Base-by-base conservation (phyloP, 805 yeast species). In the Saccharomycopsis microspora region DNA sequence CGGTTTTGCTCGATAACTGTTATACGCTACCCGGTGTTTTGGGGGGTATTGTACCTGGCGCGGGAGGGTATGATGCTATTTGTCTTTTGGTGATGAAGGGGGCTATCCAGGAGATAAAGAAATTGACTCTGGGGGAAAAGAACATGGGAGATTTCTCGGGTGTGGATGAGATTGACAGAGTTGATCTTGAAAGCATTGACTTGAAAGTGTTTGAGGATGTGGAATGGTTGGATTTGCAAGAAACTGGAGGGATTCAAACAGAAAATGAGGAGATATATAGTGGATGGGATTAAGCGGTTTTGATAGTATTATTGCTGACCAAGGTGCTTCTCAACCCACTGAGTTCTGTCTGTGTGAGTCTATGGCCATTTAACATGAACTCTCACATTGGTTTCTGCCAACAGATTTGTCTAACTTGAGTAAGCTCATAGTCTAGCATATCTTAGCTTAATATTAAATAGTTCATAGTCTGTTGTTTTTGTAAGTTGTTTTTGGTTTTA, bases 21-120 rank as follows among this genome's bases (percentile, higher is more conserved):
- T 61, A 71, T 39, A 55, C 62, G 5, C 59, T 85, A 27, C 68
- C 67, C 0, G 98, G 98, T 10, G 93, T 87, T 32, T 56, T 90
- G 19, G 95, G 96, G 0, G 97, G 96, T n/a, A 89, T 93, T 34
- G 95, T 93, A 3, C 98, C 98, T 0, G 98, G 98, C 2, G 98
- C 98, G 0, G 98, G 98, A 31, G 98, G 98, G 0, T 84, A 80
- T 60, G 98, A 93, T 67, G 98, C 98, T 0, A 76, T 93, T 19
- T 76, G 94, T 48, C 58, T 90, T 31, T 63, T 93, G 31, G 81
- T 82, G 3, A 69, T 74, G 1, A 76, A 73, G 31, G 58, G 63
- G 1, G 61, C 74, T 3, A 60, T 74, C 3, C 62, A 57, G 3
- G 51, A 56, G 7, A 67, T 78, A 41, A 46, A 52, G 32, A 36